These are phyloP conservation scores for Mycocentrospora acerina DNA, from an alignment of 2,329 filamentous ascomycete species.

Conservation along the genomic window DNA sequence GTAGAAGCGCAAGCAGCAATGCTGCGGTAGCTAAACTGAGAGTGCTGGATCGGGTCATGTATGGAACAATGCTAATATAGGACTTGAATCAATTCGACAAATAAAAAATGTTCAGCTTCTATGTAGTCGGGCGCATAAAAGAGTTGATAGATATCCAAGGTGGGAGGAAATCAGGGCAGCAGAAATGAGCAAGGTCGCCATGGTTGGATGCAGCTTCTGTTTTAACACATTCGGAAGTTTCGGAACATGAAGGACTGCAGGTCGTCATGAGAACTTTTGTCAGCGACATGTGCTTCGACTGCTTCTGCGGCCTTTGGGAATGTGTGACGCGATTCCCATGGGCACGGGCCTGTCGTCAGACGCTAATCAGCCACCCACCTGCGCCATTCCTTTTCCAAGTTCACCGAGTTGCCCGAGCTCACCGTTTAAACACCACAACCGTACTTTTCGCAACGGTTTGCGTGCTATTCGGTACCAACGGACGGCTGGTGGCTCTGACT, in stretches of 20 bases:
- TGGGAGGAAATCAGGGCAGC: not conserved
- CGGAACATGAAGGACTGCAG: slow-evolving; percentile 18
- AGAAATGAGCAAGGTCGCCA: slow-evolving; percentile 5
- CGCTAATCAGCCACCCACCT: slow-evolving; percentile 4
- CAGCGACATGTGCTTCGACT: slow-evolving; percentile 24
- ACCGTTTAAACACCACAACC: slow-evolving; percentile 1
- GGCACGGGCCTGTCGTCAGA: not conserved
- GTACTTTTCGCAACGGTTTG: not conserved
- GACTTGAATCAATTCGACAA: slow-evolving; percentile 1
- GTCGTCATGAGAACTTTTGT: slow-evolving; percentile 28
- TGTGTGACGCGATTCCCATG: slow-evolving; percentile 4
- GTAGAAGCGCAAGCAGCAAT: slow-evolving; percentile 44
- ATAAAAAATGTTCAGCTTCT: not conserved
- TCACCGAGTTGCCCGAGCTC: not conserved
- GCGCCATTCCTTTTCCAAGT: not conserved
- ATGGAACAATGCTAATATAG: slow-evolving; percentile 11
- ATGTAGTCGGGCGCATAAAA: not conserved
- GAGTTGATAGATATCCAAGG: not conserved
- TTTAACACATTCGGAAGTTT: slow-evolving; percentile 23
- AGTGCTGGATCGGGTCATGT: slow-evolving; percentile 29
- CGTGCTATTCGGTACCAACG: not conserved
- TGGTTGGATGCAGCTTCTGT: slow-evolving; percentile 11
- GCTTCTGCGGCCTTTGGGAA: slow-evolving; percentile 17
- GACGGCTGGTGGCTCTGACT: not conserved
- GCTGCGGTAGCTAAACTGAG: slow-evolving; percentile 34